These are phyloP conservation scores for Tylopilus balloui DNA, from an alignment of 768 basidiomycete genomes.

Conservation along the genomic window DNA sequence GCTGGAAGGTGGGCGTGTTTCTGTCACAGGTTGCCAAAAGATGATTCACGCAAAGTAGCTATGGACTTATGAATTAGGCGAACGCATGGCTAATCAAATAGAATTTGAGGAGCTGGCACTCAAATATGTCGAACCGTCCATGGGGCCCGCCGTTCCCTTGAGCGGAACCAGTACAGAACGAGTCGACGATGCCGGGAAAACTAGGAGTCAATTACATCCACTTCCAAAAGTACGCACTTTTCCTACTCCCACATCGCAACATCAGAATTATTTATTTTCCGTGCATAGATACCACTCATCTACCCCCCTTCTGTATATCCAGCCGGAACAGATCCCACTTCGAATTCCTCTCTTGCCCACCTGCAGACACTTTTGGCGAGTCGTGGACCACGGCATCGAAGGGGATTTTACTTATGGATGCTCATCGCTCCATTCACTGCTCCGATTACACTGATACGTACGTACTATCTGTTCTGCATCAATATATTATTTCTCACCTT, in stretches of 20 bases:
- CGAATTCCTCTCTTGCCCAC: slow-evolving; percentile 39
- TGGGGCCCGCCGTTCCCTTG: slow-evolving; percentile 48
- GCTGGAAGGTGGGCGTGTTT: slow-evolving; percentile 61
- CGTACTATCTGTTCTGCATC: slow-evolving; percentile 25
- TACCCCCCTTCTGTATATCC: slow-evolving; percentile 52
- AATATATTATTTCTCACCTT: not conserved
- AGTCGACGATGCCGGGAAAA: slow-evolving; percentile 11
- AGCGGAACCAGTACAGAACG: slow-evolving; percentile 15
- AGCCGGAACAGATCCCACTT: slow-evolving; percentile 20
- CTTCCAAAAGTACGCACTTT: slow-evolving; percentile 12
- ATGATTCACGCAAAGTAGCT: slow-evolving; percentile 37
- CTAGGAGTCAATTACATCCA: slow-evolving; percentile 4
- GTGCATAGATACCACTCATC: slow-evolving; percentile 47
- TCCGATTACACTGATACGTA: slow-evolving; percentile 77
- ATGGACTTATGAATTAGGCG: slow-evolving; percentile 57
- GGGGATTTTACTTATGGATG: slow-evolving; percentile 65
- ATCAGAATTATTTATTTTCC: not conserved
- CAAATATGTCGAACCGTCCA: slow-evolving; percentile 65
- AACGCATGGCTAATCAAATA: slow-evolving; percentile 62
- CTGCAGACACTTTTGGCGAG: slow-evolving; percentile 47
- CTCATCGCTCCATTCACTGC: slow-evolving; percentile 63
- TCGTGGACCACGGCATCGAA: slow-evolving; percentile 60
- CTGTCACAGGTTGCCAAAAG: slow-evolving; percentile 1
- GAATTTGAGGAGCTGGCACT: slow-evolving; percentile 81
- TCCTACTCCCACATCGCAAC: not conserved